A percentile compares a stretch with the other conserved stretches of the same genome.
Conservation (phyloP, 2,329 filamentous ascomycete species). For the Verticillium longisporum region DNA sequence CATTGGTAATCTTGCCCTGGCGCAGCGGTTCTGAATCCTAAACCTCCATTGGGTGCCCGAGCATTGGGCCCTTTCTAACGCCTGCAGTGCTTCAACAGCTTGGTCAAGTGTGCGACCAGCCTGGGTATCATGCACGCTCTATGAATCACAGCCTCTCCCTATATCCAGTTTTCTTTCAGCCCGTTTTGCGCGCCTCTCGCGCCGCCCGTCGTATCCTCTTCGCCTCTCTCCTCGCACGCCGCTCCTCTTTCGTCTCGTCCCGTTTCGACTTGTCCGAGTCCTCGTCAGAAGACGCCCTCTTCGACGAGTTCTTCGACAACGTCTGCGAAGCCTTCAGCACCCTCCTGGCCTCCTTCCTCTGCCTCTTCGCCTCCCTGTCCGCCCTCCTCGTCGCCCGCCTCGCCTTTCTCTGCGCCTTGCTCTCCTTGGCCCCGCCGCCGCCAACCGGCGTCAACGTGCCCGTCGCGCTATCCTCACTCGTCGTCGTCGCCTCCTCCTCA, state of each 20-base stretch:
- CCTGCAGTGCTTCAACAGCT: neutral
- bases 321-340: slow-evolving; percentile 25
- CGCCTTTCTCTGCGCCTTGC: slow-evolving; percentile 22
- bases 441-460: slow-evolving; percentile 7
- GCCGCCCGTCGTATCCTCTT: slow-evolving; percentile 21
- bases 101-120: neutral
- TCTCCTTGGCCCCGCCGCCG: slow-evolving; percentile 18
- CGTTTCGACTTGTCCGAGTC: slow-evolving; percentile 14
- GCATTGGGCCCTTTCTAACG: neutral
- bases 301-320: slow-evolving; percentile 20
- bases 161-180: neutral
- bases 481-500: neutral
- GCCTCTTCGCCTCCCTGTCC: slow-evolving; percentile 25
- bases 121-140: slow-evolving; percentile 1
- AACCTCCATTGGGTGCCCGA: too few relatives aligned
- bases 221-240: slow-evolving; percentile 26
- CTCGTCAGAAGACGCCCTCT: slow-evolving; percentile 8
- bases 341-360: slow-evolving; percentile 15
- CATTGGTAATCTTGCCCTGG: too few relatives aligned
- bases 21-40: too few relatives aligned
- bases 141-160: neutral
- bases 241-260: slow-evolving; percentile 37
- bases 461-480: slow-evolving; percentile 12
- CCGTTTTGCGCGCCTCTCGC: slow-evolving; percentile 15
- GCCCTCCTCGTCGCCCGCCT: slow-evolving; percentile 26